Evolutionary conservation across 2,329 filamentous ascomycete genomes (phyloP).

Genomic region (Ophiostoma sp.): DNA sequence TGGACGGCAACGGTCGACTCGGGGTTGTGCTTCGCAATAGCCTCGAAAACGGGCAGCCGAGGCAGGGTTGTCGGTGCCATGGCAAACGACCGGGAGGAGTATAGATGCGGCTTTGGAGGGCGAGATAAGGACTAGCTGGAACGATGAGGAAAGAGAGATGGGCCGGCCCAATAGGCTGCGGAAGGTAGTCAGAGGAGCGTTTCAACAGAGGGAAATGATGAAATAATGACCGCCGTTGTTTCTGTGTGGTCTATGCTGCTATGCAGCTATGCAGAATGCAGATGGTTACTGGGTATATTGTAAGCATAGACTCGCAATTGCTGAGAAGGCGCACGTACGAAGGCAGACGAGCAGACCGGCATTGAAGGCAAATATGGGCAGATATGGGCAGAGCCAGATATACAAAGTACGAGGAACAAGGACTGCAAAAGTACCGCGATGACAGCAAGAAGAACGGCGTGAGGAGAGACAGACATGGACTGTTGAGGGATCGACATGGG

Average conservation of each 20-base stretch:
- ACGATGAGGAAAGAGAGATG: not conserved
- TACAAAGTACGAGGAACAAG: not conserved
- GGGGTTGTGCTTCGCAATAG: slow-evolving; percentile 73
- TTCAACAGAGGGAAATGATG: not conserved
- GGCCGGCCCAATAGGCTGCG: not conserved
- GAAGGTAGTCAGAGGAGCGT: not conserved
- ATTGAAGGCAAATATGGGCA: not conserved
- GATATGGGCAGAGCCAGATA: not conserved
- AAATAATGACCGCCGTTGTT: not conserved
- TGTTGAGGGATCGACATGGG: slow-evolving; percentile 2
- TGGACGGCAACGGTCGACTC: slow-evolving; percentile 71
- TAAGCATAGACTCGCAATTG: not conserved
- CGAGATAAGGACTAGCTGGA: not conserved
- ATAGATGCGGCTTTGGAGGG: too few species aligned
- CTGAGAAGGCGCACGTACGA: not conserved
- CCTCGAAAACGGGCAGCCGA: slow-evolving; percentile 75
- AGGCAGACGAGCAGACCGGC: not conserved
- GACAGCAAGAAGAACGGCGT: not conserved
- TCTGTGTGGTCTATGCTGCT: not conserved
- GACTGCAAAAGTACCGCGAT: slow-evolving; percentile 9
- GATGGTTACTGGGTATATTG: not conserved
- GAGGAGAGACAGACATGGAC: not conserved
- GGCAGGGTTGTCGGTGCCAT: slow-evolving; percentile 56
- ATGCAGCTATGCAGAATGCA: not conserved
- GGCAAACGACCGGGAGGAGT: slow-evolving; percentile 9